phyloP scores from a whole-genome alignment of 768 basidiomycete species.

The Pulveroboletus sp. region DNA sequence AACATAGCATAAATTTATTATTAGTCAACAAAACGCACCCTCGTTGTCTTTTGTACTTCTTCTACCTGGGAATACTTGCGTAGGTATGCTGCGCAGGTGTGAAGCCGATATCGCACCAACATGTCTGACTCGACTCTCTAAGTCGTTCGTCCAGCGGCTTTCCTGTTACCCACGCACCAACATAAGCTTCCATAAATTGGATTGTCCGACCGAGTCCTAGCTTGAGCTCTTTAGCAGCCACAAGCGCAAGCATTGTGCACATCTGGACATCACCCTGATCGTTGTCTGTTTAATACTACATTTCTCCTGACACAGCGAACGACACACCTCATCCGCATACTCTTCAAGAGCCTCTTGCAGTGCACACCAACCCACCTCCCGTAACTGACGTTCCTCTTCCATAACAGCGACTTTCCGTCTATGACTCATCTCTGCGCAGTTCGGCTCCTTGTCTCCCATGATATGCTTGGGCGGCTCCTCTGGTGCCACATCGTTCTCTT shows the following conservation, averaged over 20 bases:
- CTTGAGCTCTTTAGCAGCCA: constrained; percentile 58
- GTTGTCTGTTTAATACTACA: background rate
- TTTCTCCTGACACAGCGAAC: background rate
- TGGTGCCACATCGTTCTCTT: constrained; percentile 26
- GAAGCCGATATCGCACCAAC: constrained; percentile 57
- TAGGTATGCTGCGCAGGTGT: constrained; percentile 70
- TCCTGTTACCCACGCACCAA: constrained; percentile 46
- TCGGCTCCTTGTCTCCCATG: constrained; percentile 28
- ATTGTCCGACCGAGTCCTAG: constrained; percentile 42
- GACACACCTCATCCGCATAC: constrained; percentile 58
- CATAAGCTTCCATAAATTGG: constrained; percentile 67
- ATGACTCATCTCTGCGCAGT: constrained; percentile 29
- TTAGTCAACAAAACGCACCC: constrained; percentile 36
- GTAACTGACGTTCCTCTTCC: constrained; percentile 49
- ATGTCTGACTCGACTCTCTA: constrained; percentile 44
- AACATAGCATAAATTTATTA: background rate
- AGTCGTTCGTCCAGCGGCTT: background rate
- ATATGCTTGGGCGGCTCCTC: constrained; percentile 19
- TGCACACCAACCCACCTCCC: constrained; percentile 55
- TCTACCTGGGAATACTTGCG: constrained; percentile 59
- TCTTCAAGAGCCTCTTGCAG: constrained; percentile 55
- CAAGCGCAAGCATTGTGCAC: constrained; percentile 67
- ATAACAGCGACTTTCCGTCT: constrained; percentile 27
- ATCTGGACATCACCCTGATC: constrained; percentile 75
- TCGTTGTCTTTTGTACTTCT: constrained; percentile 49